Conservation (phyloP, 1,284 basidiomycete species). For the Rhodotorula sp. region DNA sequence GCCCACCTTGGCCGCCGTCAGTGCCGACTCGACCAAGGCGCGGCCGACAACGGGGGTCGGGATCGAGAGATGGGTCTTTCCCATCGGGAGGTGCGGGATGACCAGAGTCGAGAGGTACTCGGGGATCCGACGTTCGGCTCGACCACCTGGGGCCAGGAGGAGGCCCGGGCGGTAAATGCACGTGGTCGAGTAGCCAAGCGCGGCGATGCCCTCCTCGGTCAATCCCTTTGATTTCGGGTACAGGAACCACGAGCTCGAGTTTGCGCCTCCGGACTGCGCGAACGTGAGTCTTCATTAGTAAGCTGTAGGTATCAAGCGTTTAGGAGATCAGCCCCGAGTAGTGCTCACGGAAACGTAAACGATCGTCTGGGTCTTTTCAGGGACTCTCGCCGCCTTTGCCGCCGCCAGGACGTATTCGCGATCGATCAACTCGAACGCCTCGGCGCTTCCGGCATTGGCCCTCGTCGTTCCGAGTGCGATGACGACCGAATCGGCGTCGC, state of each 20-base stretch:
- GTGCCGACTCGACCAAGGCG: slow-evolving; percentile 32
- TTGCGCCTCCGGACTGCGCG: slow-evolving; percentile 55
- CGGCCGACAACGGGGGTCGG: slow-evolving; percentile 43
- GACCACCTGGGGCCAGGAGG: slow-evolving; percentile 51
- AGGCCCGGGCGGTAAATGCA: slow-evolving; percentile 65
- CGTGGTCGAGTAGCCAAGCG: slow-evolving; percentile 64
- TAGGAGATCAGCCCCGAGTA: background rate
- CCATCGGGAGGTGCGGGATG: slow-evolving; percentile 3
- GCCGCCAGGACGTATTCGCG: slow-evolving; percentile 70
- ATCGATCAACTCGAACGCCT: slow-evolving; percentile 70
- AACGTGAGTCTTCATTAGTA: no score
- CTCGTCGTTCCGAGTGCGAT: slow-evolving; percentile 61
- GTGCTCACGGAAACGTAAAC: slow-evolving; percentile 64
- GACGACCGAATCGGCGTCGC: slow-evolving; percentile 67
- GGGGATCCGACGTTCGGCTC: slow-evolving; percentile 52
- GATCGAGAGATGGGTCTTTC: slow-evolving; percentile 41
- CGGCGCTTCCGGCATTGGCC: slow-evolving; percentile 61
- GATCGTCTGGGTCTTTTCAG: slow-evolving; percentile 58
- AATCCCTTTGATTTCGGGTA: slow-evolving; percentile 56
- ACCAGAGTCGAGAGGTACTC: slow-evolving; percentile 53
- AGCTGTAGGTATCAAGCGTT: no score
- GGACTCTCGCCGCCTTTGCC: slow-evolving; percentile 61
- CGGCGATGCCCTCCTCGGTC: slow-evolving; percentile 66
- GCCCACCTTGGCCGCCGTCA: background rate
- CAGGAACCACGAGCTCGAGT: slow-evolving; percentile 56